A percentile compares a stretch with the other conserved stretches of the same genome.
phyloP scores from a whole-genome alignment of 306 rosid species.

The Sindora glabra region DNA sequence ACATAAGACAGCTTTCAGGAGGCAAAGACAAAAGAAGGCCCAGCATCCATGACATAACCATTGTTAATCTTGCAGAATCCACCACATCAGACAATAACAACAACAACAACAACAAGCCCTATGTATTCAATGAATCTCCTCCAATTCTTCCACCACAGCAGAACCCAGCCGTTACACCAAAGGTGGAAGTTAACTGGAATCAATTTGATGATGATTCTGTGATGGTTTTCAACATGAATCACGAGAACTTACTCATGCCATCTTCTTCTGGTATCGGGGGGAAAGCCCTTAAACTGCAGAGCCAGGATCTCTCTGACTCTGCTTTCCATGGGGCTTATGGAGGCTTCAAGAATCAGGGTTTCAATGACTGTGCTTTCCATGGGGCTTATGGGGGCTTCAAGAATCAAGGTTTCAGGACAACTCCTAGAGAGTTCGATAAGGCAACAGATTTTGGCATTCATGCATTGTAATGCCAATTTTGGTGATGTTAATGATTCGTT shows the following conservation, averaged over 20 bases:
- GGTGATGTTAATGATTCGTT: slow-evolving; percentile 22
- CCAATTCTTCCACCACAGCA: slow-evolving; percentile 30
- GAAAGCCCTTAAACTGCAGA: slow-evolving; percentile 30
- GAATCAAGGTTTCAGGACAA: slow-evolving; percentile 29
- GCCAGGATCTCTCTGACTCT: slow-evolving; percentile 41
- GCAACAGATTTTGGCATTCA: slow-evolving; percentile 21
- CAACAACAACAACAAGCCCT: too few relatives aligned
- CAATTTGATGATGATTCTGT: too few relatives aligned
- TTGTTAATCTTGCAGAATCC: slow-evolving; percentile 52
- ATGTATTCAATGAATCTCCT: slow-evolving; percentile 32
- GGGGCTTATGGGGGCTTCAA: too few relatives aligned
- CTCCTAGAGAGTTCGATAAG: slow-evolving; percentile 43
- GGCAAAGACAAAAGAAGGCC: slow-evolving; percentile 87
- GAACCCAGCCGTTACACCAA: slow-evolving; percentile 28
- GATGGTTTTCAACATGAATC: slow-evolving; percentile 41
- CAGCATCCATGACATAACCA: slow-evolving; percentile 90
- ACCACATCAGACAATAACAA: too few relatives aligned
- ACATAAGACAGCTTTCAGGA: slow-evolving; percentile 77
- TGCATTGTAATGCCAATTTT: slow-evolving; percentile 25
- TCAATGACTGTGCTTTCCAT: too few relatives aligned
- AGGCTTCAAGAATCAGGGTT: slow-evolving; percentile 29
- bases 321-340: slow-evolving; percentile 47
- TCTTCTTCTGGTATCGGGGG: slow-evolving; percentile 37
- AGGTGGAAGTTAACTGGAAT: slow-evolving; percentile 31
- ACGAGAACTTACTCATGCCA: slow-evolving; percentile 31